A percentile compares a stretch with the other conserved stretches of the same genome.
These are phyloP conservation scores for Tympanopsis confertula DNA, from an alignment of 2,329 filamentous ascomycete species.

Conservation along the genomic window DNA sequence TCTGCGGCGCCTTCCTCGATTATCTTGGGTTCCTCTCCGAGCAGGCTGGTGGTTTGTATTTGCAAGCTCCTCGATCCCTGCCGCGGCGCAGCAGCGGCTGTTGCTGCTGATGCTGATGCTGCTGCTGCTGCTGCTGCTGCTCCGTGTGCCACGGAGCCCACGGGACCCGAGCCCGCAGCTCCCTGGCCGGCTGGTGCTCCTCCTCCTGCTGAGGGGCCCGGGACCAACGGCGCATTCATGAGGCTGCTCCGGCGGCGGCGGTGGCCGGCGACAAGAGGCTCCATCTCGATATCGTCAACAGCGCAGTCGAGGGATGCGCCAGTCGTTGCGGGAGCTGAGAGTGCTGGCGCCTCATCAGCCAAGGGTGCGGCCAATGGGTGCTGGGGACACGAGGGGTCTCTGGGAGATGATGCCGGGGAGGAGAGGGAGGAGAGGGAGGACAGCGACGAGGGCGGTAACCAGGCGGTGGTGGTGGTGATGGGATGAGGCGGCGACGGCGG, in stretches of 20 bases:
- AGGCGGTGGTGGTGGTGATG: too few relatives aligned
- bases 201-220: constrained; percentile 9
- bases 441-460: too few relatives aligned
- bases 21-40: constrained; percentile 29
- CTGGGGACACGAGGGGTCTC: too few relatives aligned
- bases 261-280: constrained; percentile 35
- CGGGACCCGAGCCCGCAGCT: constrained; percentile 14
- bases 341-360: too few relatives aligned
- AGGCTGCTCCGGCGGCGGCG: constrained; percentile 44
- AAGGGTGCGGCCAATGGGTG: too few relatives aligned
- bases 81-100: constrained; percentile 9
- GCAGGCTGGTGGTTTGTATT: constrained; percentile 13
- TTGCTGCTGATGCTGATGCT: too few relatives aligned
- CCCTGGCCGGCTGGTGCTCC: constrained; percentile 13
- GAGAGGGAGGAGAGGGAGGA: too few relatives aligned
- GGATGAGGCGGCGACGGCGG: too few relatives aligned
- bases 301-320: too few relatives aligned
- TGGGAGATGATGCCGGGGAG: too few relatives aligned
- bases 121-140: constrained; percentile 5
- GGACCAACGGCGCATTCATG: constrained; percentile 26
- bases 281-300: constrained; percentile 47
- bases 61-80: constrained; percentile 14
- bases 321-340: too few relatives aligned
- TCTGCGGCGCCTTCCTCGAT: constrained; percentile 28
- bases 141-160: constrained; percentile 9